Conservation (phyloP, 495 filamentous ascomycete genomes). For the Penicillium parvum region DNA sequence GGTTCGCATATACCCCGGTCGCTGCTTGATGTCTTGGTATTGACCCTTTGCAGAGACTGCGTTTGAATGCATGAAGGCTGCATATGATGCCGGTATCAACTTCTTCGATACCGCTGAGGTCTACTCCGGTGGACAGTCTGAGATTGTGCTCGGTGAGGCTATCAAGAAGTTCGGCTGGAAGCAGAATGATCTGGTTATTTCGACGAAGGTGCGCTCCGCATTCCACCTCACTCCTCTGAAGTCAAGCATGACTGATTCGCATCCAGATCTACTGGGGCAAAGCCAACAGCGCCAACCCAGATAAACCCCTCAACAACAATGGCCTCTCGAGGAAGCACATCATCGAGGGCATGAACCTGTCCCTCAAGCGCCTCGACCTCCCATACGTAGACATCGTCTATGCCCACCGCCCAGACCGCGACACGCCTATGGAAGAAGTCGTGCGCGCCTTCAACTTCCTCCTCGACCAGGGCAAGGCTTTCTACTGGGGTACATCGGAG, state of each 20-base stretch:
- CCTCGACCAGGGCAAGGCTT: constrained; percentile 70
- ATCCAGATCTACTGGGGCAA: constrained; percentile 62
- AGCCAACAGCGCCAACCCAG: constrained; percentile 54
- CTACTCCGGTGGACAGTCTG: constrained; percentile 58
- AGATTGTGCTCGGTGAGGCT: constrained; percentile 69
- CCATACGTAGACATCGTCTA: constrained; percentile 74
- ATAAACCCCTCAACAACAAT: constrained; percentile 65
- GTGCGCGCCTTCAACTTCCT: constrained; percentile 81
- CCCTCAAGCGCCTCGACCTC: constrained; percentile 64
- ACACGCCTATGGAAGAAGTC: constrained; percentile 82
- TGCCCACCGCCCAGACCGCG: constrained; percentile 76
- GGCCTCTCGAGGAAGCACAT: constrained; percentile 83
- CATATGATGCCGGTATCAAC: constrained; percentile 73
- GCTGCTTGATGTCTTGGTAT: not conserved
- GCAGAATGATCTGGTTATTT: constrained; percentile 76
- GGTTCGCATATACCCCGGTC: constrained; percentile 35
- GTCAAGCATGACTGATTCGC: not conserved
- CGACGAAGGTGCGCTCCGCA: constrained; percentile 60
- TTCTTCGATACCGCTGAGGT: constrained; percentile 58
- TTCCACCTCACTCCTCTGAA: not conserved
- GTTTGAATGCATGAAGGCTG: constrained; percentile 66
- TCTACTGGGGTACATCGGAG: constrained; percentile 91
- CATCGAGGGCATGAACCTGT: constrained; percentile 62
- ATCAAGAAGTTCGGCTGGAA: constrained; percentile 61
- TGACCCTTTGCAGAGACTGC: constrained; percentile 48